phyloP scores from a whole-genome alignment of 192 early-diverging fungal species.

The Chytriomyces sp. region DNA sequence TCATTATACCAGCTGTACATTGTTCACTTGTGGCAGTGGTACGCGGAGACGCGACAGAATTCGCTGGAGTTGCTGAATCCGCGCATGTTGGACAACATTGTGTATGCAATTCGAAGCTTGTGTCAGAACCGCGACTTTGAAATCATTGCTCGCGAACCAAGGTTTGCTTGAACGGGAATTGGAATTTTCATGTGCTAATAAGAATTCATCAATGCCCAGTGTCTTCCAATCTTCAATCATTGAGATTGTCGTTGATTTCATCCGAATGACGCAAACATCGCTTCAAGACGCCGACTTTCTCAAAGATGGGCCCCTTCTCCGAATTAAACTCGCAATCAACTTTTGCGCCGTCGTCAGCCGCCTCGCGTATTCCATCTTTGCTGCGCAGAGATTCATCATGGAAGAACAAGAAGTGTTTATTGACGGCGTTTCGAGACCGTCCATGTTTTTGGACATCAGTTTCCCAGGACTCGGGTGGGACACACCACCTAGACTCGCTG shows the following conservation, averaged over 20 bases:
- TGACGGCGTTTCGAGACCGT: conserved; percentile 29
- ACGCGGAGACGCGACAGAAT: conserved; percentile 40
- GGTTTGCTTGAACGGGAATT: too few relatives aligned
- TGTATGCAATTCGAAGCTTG: conserved; percentile 43
- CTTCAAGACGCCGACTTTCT: conserved; percentile 39
- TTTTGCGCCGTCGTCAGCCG: conserved; percentile 46
- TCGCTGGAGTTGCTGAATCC: conserved; percentile 25
- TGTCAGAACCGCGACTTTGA: conserved; percentile 51
- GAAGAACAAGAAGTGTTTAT: conserved; percentile 33
- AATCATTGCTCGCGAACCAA: conserved; percentile 43
- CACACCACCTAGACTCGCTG: conserved; percentile 13
- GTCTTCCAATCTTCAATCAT: conserved; percentile 40
- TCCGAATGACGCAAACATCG: conserved; percentile 30
- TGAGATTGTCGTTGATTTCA: conserved; percentile 49
- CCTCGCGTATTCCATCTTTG: conserved; percentile 39
- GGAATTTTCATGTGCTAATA: neutral
- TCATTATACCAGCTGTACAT: conserved; percentile 49
- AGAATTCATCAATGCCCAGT: neutral
- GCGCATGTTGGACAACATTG: conserved; percentile 49
- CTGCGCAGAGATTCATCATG: conserved; percentile 26
- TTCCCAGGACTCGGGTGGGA: conserved; percentile 40
- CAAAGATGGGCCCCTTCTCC: conserved; percentile 30
- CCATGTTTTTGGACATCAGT: conserved; percentile 30
- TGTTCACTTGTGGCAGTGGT: conserved; percentile 50
- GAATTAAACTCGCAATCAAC: conserved; percentile 52